phyloP scores from a whole-genome alignment of 495 filamentous ascomycete species.

The Talaromyces ruber region DNA sequence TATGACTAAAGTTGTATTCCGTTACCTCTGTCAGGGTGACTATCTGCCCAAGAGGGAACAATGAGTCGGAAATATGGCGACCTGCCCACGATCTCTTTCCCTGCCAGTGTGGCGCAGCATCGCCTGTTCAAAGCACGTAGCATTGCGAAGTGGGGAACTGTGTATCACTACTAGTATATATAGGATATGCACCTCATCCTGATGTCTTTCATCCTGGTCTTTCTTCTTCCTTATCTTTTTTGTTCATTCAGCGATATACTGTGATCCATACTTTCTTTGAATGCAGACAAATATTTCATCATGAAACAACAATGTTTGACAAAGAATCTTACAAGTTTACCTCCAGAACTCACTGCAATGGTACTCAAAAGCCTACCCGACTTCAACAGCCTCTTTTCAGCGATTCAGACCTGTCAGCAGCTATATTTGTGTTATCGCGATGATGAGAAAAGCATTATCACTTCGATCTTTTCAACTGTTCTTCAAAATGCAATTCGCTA shows the following conservation, averaged over 20 bases:
- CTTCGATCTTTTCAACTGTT: neutral
- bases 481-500: neutral
- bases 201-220: neutral
- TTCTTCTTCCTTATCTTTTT: neutral
- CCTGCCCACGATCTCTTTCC: neutral
- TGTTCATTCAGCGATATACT: neutral
- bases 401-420: neutral
- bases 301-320: neutral
- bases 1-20: neutral
- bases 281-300: neutral
- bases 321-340: neutral
- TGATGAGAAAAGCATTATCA: neutral
- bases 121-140: neutral
- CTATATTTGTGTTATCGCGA: neutral
- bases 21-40: neutral
- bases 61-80: neutral
- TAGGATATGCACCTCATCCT: neutral
- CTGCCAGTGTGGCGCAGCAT: neutral
- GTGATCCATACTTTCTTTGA: neutral
- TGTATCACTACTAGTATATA: too few species aligned
- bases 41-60: neutral
- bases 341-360: neutral
- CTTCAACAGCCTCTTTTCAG: neutral
- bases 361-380: neutral
- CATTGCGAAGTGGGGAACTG: too few species aligned